Evolutionary conservation across 768 basidiomycete genomes (phyloP), one percentile per base, ranked within the genome.

Genomic region (Pisolithus sp.): DNA sequence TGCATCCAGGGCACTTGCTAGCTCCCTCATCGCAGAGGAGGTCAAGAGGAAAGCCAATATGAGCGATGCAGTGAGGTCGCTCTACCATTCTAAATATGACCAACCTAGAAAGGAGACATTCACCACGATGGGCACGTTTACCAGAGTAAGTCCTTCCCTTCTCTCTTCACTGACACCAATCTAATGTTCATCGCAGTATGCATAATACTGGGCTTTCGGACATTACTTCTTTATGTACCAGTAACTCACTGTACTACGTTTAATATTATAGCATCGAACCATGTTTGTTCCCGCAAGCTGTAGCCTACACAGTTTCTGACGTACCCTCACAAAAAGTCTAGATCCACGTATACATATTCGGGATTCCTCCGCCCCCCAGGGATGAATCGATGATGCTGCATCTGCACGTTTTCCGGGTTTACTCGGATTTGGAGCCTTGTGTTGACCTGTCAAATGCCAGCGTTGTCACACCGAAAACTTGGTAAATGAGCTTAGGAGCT

Each of bases 71-170:
- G 83, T 96, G 34, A 88, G 86, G 71, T 85, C 84, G 34, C 63
- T 96, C 58, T 96, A 94, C 64, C 61, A 57, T 18, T 76, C 69
- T 39, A 66, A 72, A 10, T 80, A 82, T 52, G 77, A 80, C 20
- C 76, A 73, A 15, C 69, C 76, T 47, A 76, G 73, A 63, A 90
- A 92, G 63, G 87, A 88, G 70, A 93, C 89, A 6, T 94, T 93
- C 59, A 91, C 91, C 79, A 94, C 92, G 1, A 88, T 85, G 79
- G 83, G 85, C 17, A 95, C 93, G 12, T 96, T 94, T 59, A 94
- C 88, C 8, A 80, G 93, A 71, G 92, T 93, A 63, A 68, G 92
- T 74, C 3, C 1, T 18, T 37, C 17, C 18, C 26, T 18, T 4
- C 7, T 7, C 18, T 28, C 4, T 26, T 10, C 4, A 13, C 4